Evolutionary conservation across 192 early-diverging fungal genomes (phyloP).

Genomic region (Coemansia reversa): DNA sequence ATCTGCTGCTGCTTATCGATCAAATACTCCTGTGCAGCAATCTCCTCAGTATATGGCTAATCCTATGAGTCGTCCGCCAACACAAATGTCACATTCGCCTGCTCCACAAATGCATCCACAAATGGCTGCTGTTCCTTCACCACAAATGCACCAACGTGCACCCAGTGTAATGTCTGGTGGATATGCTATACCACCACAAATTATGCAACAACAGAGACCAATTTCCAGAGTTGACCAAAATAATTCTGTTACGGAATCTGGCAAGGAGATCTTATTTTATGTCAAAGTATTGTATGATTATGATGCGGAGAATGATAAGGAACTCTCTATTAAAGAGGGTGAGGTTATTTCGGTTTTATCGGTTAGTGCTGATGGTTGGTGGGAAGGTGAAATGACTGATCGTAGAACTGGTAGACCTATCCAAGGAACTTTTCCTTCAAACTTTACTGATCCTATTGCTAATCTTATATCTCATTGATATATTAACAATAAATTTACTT

Average conservation of each 20-base stretch:
- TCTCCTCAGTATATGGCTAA: constrained; percentile 5
- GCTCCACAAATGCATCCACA: constrained; percentile 10
- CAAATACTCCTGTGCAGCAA: constrained; percentile 33
- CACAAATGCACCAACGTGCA: constrained; percentile 26
- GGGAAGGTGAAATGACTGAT: constrained; percentile 54
- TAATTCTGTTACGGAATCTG: constrained; percentile 18
- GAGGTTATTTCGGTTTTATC: constrained; percentile 51
- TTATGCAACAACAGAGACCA: constrained; percentile 21
- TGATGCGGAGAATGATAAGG: constrained; percentile 47
- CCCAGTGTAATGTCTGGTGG: constrained; percentile 40
- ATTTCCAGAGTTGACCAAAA: constrained; percentile 11
- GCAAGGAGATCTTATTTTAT: constrained; percentile 52
- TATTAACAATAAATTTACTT: no score
- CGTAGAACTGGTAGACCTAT: constrained; percentile 29
- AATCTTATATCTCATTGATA: constrained; percentile 15
- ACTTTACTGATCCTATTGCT: constrained; percentile 51
- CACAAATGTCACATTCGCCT: constrained; percentile 43
- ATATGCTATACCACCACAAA: constrained; percentile 4
- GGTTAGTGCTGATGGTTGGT: constrained; percentile 55
- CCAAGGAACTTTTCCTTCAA: constrained; percentile 55
- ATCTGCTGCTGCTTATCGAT: constrained; percentile 13
- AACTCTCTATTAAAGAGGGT: constrained; percentile 49
- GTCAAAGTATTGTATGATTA: constrained; percentile 58
- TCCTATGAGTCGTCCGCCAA: constrained; percentile 26
- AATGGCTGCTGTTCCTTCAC: constrained; percentile 12